Base-by-base conservation (phyloP, 2,329 filamentous ascomycete species). In the Passalora sequoiae region DNA sequence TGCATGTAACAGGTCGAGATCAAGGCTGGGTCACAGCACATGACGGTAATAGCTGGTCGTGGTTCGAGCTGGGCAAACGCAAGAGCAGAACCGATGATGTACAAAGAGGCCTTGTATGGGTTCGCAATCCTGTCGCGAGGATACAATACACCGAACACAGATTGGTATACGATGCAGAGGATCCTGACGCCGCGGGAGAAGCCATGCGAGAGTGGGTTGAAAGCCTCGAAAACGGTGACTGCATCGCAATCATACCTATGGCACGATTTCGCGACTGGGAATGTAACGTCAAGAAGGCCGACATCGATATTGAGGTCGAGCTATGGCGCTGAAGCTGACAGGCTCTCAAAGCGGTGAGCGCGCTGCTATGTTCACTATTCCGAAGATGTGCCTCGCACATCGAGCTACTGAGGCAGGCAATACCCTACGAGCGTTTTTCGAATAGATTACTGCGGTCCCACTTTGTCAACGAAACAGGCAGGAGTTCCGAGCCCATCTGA, bases 271-370 rank as follows among this genome's bases (percentile, higher is more conserved):
- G 33, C 1, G 46, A 43, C 3, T 49, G 46, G 49, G 33, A 44
- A 10, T 49, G 46, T 28, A 43, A 28, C 37, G 40, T 46, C 12
- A 29, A 25, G 6, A 32, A 28, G 27, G 49, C 30, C 21, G 43
- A 31, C 13, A 49, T 51, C 16, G 43, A 49, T 22, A 29, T 51
- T 27, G 46, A 51, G 27, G 43, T 51, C 13, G 49, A 51, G 31
- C 40, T 49, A 12, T 49, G 43, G 49, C 28, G 47, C 16, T 19
- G 30, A 33, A n/a, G n/a, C n/a, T n/a, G n/a, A n/a, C n/a, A n/a
- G n/a, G n/a, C n/a, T n/a, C n/a, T n/a, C n/a, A n/a, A n/a, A n/a
- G n/a, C n/a, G n/a, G n/a, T n/a, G n/a, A n/a, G n/a, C n/a, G n/a
- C n/a, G n/a, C n/a, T n/a, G n/a, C n/a, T n/a, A n/a, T n/a, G n/a